Base-by-base conservation (phyloP, 345 rosid species). In the Gossypium turneri region DNA sequence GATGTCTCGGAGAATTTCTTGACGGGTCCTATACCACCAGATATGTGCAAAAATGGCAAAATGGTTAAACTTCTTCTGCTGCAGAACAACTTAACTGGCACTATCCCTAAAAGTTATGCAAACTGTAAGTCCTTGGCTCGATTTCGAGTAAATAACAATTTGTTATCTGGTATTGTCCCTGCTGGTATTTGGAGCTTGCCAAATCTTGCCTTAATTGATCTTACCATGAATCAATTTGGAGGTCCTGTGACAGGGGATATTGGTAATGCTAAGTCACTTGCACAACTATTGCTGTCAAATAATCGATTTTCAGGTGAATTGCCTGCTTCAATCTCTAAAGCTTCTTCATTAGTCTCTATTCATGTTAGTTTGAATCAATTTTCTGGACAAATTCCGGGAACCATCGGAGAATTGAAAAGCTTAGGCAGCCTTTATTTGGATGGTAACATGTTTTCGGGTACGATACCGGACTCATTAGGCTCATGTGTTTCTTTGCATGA, bases 1-100 rank as follows among this genome's bases (percentile, higher is more conserved):
- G 98, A 94, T 76, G 90, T 87, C 52, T 86, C 97, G 4, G 95
- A 92, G 85, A 94, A 94, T 74, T 79, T 75, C 38, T 75, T 92
- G 68, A 82, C 85, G 11, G 96, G 98, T 72, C 67, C 85, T 1
- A 89, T 90, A 22, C 98, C 98, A 7, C 90, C 88, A 17, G 84
- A 85, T 22, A 86, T 94, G 89, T 94, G 96, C 82, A 89, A 86
- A 80, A 88, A 86, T 55, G 94, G 94, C 0, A 64, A 73, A 62
- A 81, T 92, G 87, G 80, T 81, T 9, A 86, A 82, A 70, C 82
- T 90, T 74, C 85, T 92, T 2, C 27, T 94, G 79, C 69, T 90
- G 47, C 88, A 84, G 77, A 94, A 94, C 87, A 83, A 76, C 16
- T 83, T 94, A 82, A 86, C 81, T 2, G 97, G 96, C 25, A 44